Base-by-base conservation (phyloP, 2,329 filamentous ascomycete genomes). In the Arachnomyces sp. region DNA sequence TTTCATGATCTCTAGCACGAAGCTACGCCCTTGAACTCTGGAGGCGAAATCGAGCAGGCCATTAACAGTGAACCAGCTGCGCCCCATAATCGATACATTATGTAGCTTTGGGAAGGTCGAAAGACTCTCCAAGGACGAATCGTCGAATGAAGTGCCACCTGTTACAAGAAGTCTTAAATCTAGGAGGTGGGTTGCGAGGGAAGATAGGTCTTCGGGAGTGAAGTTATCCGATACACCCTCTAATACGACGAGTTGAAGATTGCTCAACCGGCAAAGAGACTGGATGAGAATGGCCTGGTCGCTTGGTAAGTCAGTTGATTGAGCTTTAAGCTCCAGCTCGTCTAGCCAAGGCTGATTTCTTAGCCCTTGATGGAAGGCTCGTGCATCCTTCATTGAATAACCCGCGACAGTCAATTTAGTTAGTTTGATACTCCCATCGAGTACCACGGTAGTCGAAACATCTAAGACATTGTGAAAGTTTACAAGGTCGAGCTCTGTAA, bases 401-500 rank as follows among this genome's bases (percentile, higher is more conserved):
- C 48, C 50, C 32, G 53, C 44, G 3, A 64, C 44, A 18, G 53
- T 57, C 7, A 64, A 48, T 31, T 36, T 54, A 17, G 49, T 50
- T 34, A 62, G 49, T 18, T 43, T 55, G 18, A 59, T 30, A 6
- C 40, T 48, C 4, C 52, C 47, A 8, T 54, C 49, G n/a, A 39
- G 38, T 15, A 62, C 48, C 2, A 53, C 48, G 21, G 55, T 47
- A 8, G 52, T 52, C 13, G 63, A 47, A 2, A 64, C 42, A 28
- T 41, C 61, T 3, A 74, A 63, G 2, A 72, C 74, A 28, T 72
- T 72, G 2, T 70, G 56, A 31, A 82, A 66, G 21, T 66, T 65
- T 29, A 58, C 63, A 35, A 84, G 61, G 12, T 61, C 65, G 14
- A 84, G 61, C 15, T 67, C 64, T 14, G 61, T 60, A 6, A 84